A percentile compares a stretch with the other conserved stretches of the same genome.
Conservation (phyloP, 2,329 filamentous ascomycete genomes). For the Aspergillus melleus region DNA sequence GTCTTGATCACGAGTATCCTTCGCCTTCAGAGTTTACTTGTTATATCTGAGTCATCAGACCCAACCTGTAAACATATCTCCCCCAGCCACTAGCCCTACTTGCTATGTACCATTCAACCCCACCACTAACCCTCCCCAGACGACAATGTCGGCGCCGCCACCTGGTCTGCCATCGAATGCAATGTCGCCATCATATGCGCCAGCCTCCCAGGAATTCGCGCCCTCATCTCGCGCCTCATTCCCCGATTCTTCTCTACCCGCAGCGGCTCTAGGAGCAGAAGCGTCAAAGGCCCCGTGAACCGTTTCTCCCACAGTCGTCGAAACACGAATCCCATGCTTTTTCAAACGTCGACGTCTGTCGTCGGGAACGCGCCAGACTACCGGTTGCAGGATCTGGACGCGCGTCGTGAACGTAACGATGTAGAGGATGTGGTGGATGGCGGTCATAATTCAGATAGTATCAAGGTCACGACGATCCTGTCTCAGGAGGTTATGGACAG, state of each 20-base stretch:
- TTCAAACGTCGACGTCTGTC: slow-evolving; percentile 25
- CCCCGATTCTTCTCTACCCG: slow-evolving; percentile 30
- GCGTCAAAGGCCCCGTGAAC: slow-evolving; percentile 22
- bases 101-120: background rate
- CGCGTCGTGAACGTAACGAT: background rate
- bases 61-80: slow-evolving; percentile 26
- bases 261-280: slow-evolving; percentile 15
- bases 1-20: slow-evolving; percentile 44
- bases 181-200: slow-evolving; percentile 45
- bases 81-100: background rate
- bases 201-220: slow-evolving; percentile 36
- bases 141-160: slow-evolving; percentile 40
- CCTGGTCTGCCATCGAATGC: slow-evolving; percentile 45
- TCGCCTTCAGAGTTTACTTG: slow-evolving; percentile 28
- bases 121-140: slow-evolving; percentile 16
- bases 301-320: slow-evolving; percentile 17
- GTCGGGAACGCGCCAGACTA: background rate
- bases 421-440: too few relatives aligned
- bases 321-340: slow-evolving; percentile 14
- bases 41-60: slow-evolving; percentile 30
- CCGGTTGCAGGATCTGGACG: background rate
- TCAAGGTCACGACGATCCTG: background rate
- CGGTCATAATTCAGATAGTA: background rate
- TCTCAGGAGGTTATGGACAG: background rate
- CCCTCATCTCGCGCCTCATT: slow-evolving; percentile 27